Evolutionary conservation across 139 green algal genomes (phyloP), one percentile per base, ranked within the genome.

Genomic region (Dunaliella sp.): DNA sequence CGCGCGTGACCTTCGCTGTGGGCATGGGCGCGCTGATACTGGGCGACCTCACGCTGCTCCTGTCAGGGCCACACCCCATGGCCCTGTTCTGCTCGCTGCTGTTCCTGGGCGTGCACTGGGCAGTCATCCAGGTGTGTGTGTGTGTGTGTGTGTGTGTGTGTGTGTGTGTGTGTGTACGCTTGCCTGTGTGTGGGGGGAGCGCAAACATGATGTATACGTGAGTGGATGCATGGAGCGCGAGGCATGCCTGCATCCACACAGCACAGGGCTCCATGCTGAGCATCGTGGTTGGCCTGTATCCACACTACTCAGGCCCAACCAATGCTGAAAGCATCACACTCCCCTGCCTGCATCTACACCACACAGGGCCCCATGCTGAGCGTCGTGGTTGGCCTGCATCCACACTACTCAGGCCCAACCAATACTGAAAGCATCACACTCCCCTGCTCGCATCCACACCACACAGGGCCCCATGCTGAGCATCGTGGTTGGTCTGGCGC

Each of bases 41-140:
- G 25, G 91, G 89, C 36, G 84, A 94, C 88, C 86, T 93, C 25
- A 78, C 88, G 35, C 87, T 94, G 83, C 78, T 94, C 82, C 33
- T 88, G 31, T 85, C 58, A 28, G 90, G 87, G 1, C n/a, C 80
- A 0, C 86, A 91, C 87, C 86, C 85, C 1, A 35, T 83, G 75
- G 91, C 91, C 0, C 86, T 94, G 32, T 94, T 94, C 84, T 86
- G 80, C 0, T 82, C 91, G 0, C 89, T 86, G 37, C 30, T 85
- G n/a, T 91, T 93, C 86, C 88, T 92, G 87, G 91, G 91, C 30
- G 90, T 91, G 72, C 91, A 94, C 65, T 91, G 88, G 88, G 90
- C 88, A 1, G 90, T 93, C 32, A 88, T 90, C 57, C 87, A 90
- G 86, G 86, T 88, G 81, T 1, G 85, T 57, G 57, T 22, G 77